These are phyloP conservation scores for Biscogniauxia mediterranea DNA, from an alignment of 2,329 filamentous ascomycete genomes.

Conservation along the genomic window DNA sequence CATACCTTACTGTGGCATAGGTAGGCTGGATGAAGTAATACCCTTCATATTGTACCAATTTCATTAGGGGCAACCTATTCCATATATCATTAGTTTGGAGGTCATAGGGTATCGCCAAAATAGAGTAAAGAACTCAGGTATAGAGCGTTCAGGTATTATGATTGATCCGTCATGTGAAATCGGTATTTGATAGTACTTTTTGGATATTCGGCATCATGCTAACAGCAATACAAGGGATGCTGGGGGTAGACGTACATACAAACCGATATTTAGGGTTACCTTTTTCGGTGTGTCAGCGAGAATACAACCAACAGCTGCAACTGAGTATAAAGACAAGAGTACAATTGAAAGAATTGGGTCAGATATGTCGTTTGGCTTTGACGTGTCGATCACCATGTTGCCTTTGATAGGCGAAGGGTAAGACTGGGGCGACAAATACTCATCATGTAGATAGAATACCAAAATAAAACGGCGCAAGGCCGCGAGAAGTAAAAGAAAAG, in stretches of 20 bases:
- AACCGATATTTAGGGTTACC: slow-evolving; percentile 1
- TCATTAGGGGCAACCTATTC: not conserved
- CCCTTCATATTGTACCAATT: not conserved
- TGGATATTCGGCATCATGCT: slow-evolving; percentile 40
- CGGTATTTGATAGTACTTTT: slow-evolving; percentile 47
- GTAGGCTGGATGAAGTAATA: not conserved
- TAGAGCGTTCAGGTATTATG: slow-evolving; percentile 25
- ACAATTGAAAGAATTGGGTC: slow-evolving; percentile 27
- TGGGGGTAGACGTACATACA: not conserved
- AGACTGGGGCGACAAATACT: slow-evolving; percentile 60
- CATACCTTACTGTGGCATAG: slow-evolving; percentile 25
- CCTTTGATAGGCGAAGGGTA: slow-evolving; percentile 37
- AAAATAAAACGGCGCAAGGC: slow-evolving; percentile 2
- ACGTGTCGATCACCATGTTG: slow-evolving; percentile 56
- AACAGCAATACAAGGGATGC: not conserved
- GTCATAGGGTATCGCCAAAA: not conserved
- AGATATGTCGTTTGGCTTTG: slow-evolving; percentile 49
- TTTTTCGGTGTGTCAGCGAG: slow-evolving; percentile 19
- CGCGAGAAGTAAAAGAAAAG: not conserved
- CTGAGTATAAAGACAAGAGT: slow-evolving; percentile 1
- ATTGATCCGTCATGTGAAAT: slow-evolving; percentile 39
- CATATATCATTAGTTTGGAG: not conserved
- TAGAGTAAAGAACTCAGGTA: not conserved
- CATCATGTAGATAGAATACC: slow-evolving; percentile 43
- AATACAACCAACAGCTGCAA: slow-evolving; percentile 1